A percentile compares a stretch with the other conserved stretches of the same genome.
These are phyloP conservation scores for Boletellus emodensis DNA, from an alignment of 768 basidiomycete species.

Conservation along the genomic window DNA sequence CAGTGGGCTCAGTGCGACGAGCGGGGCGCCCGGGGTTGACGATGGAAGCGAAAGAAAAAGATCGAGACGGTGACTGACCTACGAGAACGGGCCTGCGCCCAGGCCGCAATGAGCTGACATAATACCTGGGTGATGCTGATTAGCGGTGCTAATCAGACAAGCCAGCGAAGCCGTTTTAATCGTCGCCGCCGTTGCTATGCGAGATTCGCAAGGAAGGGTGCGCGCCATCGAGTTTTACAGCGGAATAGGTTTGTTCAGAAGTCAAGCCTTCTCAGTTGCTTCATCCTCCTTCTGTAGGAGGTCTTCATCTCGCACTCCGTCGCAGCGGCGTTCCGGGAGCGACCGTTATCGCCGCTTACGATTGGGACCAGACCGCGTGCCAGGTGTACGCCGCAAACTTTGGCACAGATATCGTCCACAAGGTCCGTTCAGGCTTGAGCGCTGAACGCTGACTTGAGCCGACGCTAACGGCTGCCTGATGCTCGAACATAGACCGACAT, in stretches of 20 bases:
- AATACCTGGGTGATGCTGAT: slow-evolving; percentile 7
- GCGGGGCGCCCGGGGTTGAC: not conserved
- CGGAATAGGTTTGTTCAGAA: slow-evolving; percentile 57
- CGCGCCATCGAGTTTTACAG: slow-evolving; percentile 65
- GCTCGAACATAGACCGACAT: slow-evolving; percentile 51
- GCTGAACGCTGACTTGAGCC: not conserved
- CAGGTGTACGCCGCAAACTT: slow-evolving; percentile 66
- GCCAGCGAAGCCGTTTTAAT: too few species aligned
- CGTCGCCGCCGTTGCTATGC: not conserved
- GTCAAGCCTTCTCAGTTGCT: not conserved
- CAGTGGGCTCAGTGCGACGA: not conserved
- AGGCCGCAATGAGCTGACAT: slow-evolving; percentile 20
- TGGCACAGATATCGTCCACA: slow-evolving; percentile 43
- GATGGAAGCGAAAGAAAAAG: slow-evolving; percentile 7
- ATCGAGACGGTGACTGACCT: not conserved
- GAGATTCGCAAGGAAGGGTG: slow-evolving; percentile 8
- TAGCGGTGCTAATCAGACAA: slow-evolving; percentile 3
- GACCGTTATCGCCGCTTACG: slow-evolving; percentile 62
- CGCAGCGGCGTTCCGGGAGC: slow-evolving; percentile 45
- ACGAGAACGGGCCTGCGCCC: slow-evolving; percentile 12
- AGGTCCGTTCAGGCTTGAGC: slow-evolving; percentile 3
- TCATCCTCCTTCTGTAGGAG: slow-evolving; percentile 44
- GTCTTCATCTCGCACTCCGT: slow-evolving; percentile 63
- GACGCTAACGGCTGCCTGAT: not conserved
- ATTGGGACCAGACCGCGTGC: slow-evolving; percentile 77